Percentiles rank a stretch among this genome's conserved stretches.
Evolutionary conservation across 75 land plant genomes (phyloP).

Genomic region (Chamaecyparis obtusa): DNA sequence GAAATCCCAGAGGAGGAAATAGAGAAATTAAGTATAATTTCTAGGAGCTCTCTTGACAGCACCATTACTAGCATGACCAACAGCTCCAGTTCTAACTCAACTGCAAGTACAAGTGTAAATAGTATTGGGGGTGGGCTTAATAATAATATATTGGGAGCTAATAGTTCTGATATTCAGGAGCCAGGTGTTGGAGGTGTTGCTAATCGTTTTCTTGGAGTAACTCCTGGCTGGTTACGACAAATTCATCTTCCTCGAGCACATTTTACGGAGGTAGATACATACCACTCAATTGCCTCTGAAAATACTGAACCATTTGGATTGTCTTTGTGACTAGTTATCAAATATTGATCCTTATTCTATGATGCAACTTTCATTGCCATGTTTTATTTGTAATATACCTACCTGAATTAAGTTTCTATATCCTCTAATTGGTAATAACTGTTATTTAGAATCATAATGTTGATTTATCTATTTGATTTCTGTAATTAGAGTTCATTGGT

Average conservation of each 20-base stretch:
- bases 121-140: conserved; percentile 17
- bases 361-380: neutral
- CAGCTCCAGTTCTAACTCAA: conserved; percentile 63
- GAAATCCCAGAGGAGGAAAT: conserved; percentile 89
- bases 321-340: neutral
- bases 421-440: neutral
- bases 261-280: conserved; percentile 49
- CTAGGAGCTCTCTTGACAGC: conserved; percentile 86
- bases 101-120: conserved; percentile 33
- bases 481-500: neutral
- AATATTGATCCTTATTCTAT: neutral
- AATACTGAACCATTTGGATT: neutral
- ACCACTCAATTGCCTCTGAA: neutral
- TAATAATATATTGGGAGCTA: conserved; percentile 16
- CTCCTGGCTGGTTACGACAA: conserved; percentile 83
- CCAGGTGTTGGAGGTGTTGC: conserved; percentile 92
- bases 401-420: neutral
- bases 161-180: conserved; percentile 39
- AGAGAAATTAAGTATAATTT: conserved; percentile 66
- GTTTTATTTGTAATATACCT: neutral
- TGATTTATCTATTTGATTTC: neutral
- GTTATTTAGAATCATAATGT: neutral
- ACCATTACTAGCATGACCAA: conserved; percentile 65
- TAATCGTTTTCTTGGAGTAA: conserved; percentile 83
- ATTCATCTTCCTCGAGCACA: conserved; percentile 58